Percentiles rank a stretch among this genome's conserved stretches.
phyloP scores from a whole-genome alignment of 495 filamentous ascomycete species.

The Staphylotrichum longicolle region DNA sequence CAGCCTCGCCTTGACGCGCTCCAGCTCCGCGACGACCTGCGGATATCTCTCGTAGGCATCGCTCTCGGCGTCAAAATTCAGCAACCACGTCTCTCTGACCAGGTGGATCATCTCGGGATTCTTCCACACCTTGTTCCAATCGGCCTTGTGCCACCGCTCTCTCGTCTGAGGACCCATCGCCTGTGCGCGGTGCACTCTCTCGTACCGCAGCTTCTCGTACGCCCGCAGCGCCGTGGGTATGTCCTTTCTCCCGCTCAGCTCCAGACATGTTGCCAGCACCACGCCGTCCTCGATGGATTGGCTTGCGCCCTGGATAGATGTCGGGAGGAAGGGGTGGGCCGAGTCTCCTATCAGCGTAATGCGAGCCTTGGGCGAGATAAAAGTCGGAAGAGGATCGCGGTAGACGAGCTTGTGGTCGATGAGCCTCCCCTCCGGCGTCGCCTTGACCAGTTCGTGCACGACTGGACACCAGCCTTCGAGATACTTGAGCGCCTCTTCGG shows the following conservation, averaged over 20 bases:
- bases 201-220: constrained; percentile 53
- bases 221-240: constrained; percentile 44
- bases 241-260: constrained; percentile 38
- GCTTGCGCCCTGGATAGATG: constrained; percentile 67
- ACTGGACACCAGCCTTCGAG: constrained; percentile 66
- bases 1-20: constrained; percentile 14
- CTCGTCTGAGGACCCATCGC: constrained; percentile 57
- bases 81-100: constrained; percentile 58
- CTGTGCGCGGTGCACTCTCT: constrained; percentile 55
- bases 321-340: constrained; percentile 72
- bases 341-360: constrained; percentile 67
- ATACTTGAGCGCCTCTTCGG: constrained; percentile 57
- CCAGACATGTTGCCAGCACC: constrained; percentile 61
- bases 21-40: constrained; percentile 16
- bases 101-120: constrained; percentile 58
- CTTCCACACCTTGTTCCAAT: constrained; percentile 56
- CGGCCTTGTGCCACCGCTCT: constrained; percentile 61
- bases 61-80: constrained; percentile 60
- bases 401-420: constrained; percentile 74
- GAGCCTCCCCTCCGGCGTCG: constrained; percentile 55
- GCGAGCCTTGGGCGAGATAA: constrained; percentile 56
- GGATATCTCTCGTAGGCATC: constrained; percentile 46
- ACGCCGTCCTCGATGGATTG: constrained; percentile 72
- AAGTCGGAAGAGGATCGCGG: constrained; percentile 65
- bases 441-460: constrained; percentile 56